A percentile compares a stretch with the other conserved stretches of the same genome.
phyloP scores from a whole-genome alignment of 768 basidiomycete species.

The Leccinum subtestaceum region DNA sequence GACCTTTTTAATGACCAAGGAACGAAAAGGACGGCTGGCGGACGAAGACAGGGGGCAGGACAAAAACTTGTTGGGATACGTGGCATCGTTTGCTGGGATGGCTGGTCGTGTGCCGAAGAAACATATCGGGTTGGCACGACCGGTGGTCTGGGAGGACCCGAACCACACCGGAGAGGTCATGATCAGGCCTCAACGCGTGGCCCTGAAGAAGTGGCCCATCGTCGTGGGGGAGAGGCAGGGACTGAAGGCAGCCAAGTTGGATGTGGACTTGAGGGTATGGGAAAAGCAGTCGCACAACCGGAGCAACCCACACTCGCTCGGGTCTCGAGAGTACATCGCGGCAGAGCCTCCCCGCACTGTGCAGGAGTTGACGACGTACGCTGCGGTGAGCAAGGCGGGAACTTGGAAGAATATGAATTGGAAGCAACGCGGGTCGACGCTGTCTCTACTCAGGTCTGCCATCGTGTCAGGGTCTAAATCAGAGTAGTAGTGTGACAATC shows the following conservation, averaged over 20 bases:
- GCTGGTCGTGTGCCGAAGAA: constrained; percentile 21
- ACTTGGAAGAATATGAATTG: background rate
- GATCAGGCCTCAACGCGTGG: constrained; percentile 27
- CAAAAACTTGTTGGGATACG: constrained; percentile 9
- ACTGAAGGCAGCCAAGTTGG: constrained; percentile 36
- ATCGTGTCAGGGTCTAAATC: constrained; percentile 14
- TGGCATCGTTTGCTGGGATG: constrained; percentile 35
- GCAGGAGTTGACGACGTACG: constrained; percentile 19
- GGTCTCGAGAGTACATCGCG: constrained; percentile 47
- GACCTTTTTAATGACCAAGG: constrained; percentile 45
- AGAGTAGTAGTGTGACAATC: background rate
- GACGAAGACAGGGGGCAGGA: constrained; percentile 26
- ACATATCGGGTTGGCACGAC: constrained; percentile 13
- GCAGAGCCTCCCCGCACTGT: constrained; percentile 25
- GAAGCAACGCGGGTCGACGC: background rate
- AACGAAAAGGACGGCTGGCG: constrained; percentile 60
- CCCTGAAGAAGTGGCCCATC: constrained; percentile 38
- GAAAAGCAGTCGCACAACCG: constrained; percentile 29
- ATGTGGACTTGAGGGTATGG: constrained; percentile 31
- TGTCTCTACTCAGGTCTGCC: constrained; percentile 20
- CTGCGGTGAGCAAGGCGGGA: constrained; percentile 6
- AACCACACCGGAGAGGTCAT: constrained; percentile 28
- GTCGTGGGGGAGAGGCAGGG: constrained; percentile 47
- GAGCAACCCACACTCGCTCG: constrained; percentile 48
- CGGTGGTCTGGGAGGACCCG: constrained; percentile 31